A percentile compares a stretch with the other conserved stretches of the same genome.
Evolutionary conservation across 129 eudicot genomes (phyloP).

Genomic region (Dittrichia graveolens): DNA sequence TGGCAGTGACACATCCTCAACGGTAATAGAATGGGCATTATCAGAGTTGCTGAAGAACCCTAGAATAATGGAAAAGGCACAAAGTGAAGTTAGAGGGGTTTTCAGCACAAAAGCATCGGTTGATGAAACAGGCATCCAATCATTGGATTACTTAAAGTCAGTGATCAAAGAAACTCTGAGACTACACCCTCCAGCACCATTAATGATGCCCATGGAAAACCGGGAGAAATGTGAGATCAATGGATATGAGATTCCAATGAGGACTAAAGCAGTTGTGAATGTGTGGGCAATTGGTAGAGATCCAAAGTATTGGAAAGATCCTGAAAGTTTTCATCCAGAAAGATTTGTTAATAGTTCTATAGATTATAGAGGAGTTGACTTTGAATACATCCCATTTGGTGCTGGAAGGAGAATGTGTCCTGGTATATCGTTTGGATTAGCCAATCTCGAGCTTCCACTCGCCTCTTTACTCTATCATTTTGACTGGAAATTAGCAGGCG

Average conservation of each 20-base stretch:
- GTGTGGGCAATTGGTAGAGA: constrained; percentile 42
- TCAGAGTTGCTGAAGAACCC: constrained; percentile 38
- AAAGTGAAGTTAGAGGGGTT: constrained; percentile 27
- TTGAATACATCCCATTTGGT: constrained; percentile 52
- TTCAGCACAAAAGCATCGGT: constrained; percentile 23
- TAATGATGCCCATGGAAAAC: constrained; percentile 42
- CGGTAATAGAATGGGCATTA: constrained; percentile 42
- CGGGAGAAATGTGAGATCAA: constrained; percentile 32
- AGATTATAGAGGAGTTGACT: constrained; percentile 38
- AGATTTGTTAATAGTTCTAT: constrained; percentile 28
- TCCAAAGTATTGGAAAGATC: constrained; percentile 35
- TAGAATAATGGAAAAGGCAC: constrained; percentile 30
- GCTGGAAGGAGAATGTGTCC: constrained; percentile 57
- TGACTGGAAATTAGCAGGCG: constrained; percentile 40
- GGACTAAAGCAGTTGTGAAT: constrained; percentile 36
- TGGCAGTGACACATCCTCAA: constrained; percentile 43
- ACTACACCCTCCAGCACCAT: constrained; percentile 38
- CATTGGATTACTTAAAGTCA: constrained; percentile 10
- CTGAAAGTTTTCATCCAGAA: constrained; percentile 38
- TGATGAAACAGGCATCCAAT: constrained; percentile 34
- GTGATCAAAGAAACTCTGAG: constrained; percentile 44
- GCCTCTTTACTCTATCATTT: constrained; percentile 47
- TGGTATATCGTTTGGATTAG: constrained; percentile 42
- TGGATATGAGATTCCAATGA: constrained; percentile 35
- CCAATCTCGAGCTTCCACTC: constrained; percentile 43